Base-by-base conservation (phyloP, 306 rosid genomes). In the Casuarina equisetifolia region DNA sequence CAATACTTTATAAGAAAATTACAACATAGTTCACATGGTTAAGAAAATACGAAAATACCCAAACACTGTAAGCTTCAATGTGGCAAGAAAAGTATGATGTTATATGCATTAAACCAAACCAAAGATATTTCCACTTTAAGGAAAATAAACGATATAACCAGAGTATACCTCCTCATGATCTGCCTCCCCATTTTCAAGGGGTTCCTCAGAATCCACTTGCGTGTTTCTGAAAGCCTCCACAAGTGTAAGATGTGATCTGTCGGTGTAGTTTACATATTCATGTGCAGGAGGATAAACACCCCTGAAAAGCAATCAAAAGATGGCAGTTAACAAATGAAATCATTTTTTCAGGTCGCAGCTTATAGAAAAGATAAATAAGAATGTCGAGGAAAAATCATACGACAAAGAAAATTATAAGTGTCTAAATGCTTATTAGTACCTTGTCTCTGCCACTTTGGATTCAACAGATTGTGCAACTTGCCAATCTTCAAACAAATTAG, bases 401-500 rank as follows among this genome's bases (percentile, higher is more conserved):
- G 62, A 12, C 48, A 45, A 11, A 59, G 62, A 0, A 38, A 40
- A 48, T n/a, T 1, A 43, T 66, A 64, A 2, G 43, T 57, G 13
- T 43, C 68, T 9, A 8, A 55, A 59, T 46, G 7, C 35, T 19
- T 54, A 4, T 25, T 25, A 38, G 45, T 16, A 96, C 99, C 99
- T 91, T 82, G 88, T 76, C 78, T 85, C 90, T 61, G 82, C 80
- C 54, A 86, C 89, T 85, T 69, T 92, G 55, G 99, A 92, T 84
- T 96, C 99, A 76, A 92, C 96, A 64, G 93, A 88, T 50, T 88
- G 96, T 48, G 99, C 97, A 85, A 96, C 87, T 90, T 96, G 99
- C 98, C 98, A 96, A 78, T 92, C 97, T 46, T 92, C 97, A 25
- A 96, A 96, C 84, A 96, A 77, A 83, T 96, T 96, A 58, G 99